Conservation (phyloP, 1,139 yeast genomes). For the Hansenula sp. region DNA sequence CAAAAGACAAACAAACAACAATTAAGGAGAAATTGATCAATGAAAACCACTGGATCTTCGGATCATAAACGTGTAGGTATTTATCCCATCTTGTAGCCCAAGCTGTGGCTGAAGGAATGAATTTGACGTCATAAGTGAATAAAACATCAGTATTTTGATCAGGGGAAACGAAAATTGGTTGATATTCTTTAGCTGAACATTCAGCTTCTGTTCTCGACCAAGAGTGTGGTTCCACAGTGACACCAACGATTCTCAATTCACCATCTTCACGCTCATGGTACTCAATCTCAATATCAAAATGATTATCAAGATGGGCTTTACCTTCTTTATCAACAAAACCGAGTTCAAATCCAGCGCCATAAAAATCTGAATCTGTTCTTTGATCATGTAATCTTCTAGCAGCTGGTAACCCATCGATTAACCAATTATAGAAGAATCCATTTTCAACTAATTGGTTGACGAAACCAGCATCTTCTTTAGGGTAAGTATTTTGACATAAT, state of each 20-base stretch:
- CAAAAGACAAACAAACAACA: slow-evolving; percentile 71
- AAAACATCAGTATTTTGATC: slow-evolving; percentile 40
- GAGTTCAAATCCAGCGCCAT: slow-evolving; percentile 78
- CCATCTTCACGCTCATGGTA: slow-evolving; percentile 74
- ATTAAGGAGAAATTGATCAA: slow-evolving; percentile 79
- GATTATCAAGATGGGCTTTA: slow-evolving; percentile 65
- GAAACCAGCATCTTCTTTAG: slow-evolving; percentile 64
- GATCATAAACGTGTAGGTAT: slow-evolving; percentile 86
- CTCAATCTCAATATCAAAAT: slow-evolving; percentile 73
- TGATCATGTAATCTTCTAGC: slow-evolving; percentile 57
- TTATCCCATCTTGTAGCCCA: slow-evolving; percentile 99
- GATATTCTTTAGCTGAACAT: slow-evolving; percentile 31
- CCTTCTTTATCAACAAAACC: slow-evolving; percentile 56
- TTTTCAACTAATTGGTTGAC: slow-evolving; percentile 76
- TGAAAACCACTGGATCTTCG: slow-evolving; percentile 95
- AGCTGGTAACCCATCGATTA: slow-evolving; percentile 92
- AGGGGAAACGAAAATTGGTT: slow-evolving; percentile 41
- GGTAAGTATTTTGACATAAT: slow-evolving; percentile 59
- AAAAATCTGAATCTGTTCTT: slow-evolving; percentile 57
- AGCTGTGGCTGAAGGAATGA: slow-evolving; percentile 64
- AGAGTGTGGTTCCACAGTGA: slow-evolving; percentile 68
- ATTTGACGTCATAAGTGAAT: slow-evolving; percentile 63
- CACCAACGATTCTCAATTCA: slow-evolving; percentile 87
- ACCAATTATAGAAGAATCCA: slow-evolving; percentile 88
- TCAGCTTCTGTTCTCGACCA: slow-evolving; percentile 39